phyloP scores from a whole-genome alignment of 2,329 filamentous ascomycete genomes.

The Penicillium sp. region DNA sequence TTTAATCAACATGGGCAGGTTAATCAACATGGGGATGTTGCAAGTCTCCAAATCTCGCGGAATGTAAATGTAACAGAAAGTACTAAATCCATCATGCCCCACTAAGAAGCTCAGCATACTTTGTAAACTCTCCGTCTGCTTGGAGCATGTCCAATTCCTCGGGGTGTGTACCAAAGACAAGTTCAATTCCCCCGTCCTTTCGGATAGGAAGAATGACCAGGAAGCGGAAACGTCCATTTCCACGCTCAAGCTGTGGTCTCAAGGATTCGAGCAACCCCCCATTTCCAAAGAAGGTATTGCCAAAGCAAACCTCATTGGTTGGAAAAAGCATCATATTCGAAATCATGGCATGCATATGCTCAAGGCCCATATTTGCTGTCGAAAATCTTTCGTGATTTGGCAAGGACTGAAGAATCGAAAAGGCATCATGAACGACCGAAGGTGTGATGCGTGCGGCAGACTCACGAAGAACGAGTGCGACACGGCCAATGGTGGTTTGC shows the following conservation, averaged over 20 bases:
- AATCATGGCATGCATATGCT: constrained; percentile 15
- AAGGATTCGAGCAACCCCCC: neutral
- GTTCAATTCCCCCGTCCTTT: constrained; percentile 8
- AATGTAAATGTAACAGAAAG: neutral
- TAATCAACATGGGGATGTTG: neutral
- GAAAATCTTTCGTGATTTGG: constrained; percentile 9
- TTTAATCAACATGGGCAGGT: neutral
- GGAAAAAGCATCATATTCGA: constrained; percentile 14
- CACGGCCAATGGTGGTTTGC: constrained; percentile 8
- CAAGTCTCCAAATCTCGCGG: neutral
- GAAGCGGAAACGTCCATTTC: constrained; percentile 10
- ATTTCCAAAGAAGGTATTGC: constrained; percentile 6
- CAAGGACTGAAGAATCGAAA: constrained; percentile 12
- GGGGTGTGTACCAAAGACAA: constrained; percentile 8
- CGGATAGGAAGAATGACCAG: constrained; percentile 7
- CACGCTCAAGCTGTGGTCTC: constrained; percentile 12
- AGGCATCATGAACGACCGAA: constrained; percentile 8
- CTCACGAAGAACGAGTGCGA: constrained; percentile 7
- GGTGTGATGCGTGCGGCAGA: constrained; percentile 11
- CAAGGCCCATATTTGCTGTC: constrained; percentile 11
- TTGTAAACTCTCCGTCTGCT: neutral
- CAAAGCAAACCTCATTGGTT: constrained; percentile 8
- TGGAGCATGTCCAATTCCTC: constrained; percentile 4
- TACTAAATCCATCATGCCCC: neutral
- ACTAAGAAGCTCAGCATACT: constrained; percentile 8